Evolutionary conservation across 768 basidiomycete species (phyloP), one percentile per base, ranked within the genome.

Genomic region (Russula ochroleuca): DNA sequence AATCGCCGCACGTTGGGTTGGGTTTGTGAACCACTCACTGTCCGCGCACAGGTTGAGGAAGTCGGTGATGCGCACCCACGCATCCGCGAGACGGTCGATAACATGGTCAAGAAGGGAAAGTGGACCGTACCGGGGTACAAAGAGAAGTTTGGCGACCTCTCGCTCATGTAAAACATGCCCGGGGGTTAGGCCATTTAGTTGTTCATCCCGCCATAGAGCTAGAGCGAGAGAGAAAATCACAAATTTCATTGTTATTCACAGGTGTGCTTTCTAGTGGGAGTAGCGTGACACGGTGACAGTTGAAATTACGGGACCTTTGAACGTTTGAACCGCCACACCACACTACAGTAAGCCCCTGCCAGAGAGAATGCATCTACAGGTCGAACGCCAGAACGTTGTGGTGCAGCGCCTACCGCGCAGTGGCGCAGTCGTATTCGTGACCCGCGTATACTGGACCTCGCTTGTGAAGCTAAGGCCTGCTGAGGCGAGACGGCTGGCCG

Each of bases 41-140:
- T 38, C 23, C 37, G 3, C 25, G 49, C 57, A 50, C 70, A 96
- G 94, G 81, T 87, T 66, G 87, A 89, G 72, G 96, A 99, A 66
- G 91, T 98, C 69, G 86, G 87, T 69, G 82, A 87, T 66, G 96
- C 96, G 28, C 90, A 97, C 77, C 97, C 97, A 19, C 92, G 92
- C 75, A 86, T 98, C 75, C 78, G 81, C 43, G 86, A 97, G 77
- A 86, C 90, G 48, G 92, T 97, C 64, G 93, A 98, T 79, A 90
- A 82, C 69, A 96, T 97, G 94, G 76, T 98, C 67, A 87, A 89
- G 84, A 94, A 98, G 80, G 95, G 95, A 77, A 97, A 98, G 80
- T 97, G 93, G 89, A 93, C 89, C 71, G 95, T 98, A 63, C 96
- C 96, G 71, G 95, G 90, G 41, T 92, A 92, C 85, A 87, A 91